These are phyloP conservation scores for Aspergillus ochraceoroseus DNA, from an alignment of 2,329 filamentous ascomycete species.

Conservation along the genomic window DNA sequence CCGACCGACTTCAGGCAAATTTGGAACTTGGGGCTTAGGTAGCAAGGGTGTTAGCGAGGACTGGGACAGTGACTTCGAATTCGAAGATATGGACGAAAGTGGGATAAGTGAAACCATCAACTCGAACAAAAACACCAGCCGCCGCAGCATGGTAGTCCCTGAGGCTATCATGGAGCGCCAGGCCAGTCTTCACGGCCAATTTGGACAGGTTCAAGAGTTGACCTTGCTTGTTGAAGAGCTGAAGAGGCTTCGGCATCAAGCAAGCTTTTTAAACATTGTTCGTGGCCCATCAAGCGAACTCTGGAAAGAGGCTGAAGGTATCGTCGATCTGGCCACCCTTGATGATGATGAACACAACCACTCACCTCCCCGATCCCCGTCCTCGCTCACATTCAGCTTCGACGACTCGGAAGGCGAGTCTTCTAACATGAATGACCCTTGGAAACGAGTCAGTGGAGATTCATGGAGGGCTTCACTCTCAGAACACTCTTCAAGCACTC, in stretches of 20 bases:
- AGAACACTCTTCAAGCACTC: slow-evolving; percentile 26
- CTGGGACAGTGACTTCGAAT: slow-evolving; percentile 66
- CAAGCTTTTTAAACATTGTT: slow-evolving; percentile 50
- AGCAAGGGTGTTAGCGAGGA: slow-evolving; percentile 63
- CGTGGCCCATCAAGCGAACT: slow-evolving; percentile 51
- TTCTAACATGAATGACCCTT: slow-evolving; percentile 29
- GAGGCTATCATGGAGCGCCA: slow-evolving; percentile 60
- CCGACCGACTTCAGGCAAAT: slow-evolving; percentile 53
- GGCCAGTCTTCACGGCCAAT: slow-evolving; percentile 61
- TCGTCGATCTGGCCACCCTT: slow-evolving; percentile 62
- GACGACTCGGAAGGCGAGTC: slow-evolving; percentile 54
- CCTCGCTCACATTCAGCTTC: slow-evolving; percentile 55
- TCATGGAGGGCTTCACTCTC: slow-evolving; percentile 31
- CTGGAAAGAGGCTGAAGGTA: slow-evolving; percentile 63
- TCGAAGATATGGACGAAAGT: slow-evolving; percentile 50
- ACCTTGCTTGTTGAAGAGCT: slow-evolving; percentile 61
- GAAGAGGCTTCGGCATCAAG: slow-evolving; percentile 56
- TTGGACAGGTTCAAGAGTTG: slow-evolving; percentile 59
- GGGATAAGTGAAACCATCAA: slow-evolving; percentile 42
- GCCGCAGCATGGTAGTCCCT: slow-evolving; percentile 50
- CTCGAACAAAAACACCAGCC: slow-evolving; percentile 20
- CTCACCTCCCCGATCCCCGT: slow-evolving; percentile 50
- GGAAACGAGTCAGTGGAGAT: slow-evolving; percentile 31
- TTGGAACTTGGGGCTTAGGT: slow-evolving; percentile 62
- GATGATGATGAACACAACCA: slow-evolving; percentile 55